Evolutionary conservation across 805 yeast species (phyloP).

Genomic region (Scheffersomyces coipomensis): DNA sequence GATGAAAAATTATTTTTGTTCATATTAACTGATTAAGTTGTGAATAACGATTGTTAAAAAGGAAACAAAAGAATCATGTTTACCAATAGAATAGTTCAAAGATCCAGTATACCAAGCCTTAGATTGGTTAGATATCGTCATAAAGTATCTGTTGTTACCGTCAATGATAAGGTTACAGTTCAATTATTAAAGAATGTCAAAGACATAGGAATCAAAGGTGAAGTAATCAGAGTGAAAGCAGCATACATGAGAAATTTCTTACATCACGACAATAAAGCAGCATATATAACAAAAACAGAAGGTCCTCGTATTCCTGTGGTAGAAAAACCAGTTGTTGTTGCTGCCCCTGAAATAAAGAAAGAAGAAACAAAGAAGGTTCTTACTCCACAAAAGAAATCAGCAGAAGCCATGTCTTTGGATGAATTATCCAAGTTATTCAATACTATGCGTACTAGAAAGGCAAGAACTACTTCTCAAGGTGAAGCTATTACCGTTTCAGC

Average conservation of each 20-base stretch:
- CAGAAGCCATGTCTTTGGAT: constrained; percentile 33
- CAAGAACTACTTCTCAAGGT: neutral
- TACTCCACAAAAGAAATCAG: constrained; percentile 3
- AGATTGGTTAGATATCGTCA: neutral
- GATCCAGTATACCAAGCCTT: neutral
- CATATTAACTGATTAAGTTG: no score
- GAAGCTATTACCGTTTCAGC: neutral
- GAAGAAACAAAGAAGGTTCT: constrained; percentile 7
- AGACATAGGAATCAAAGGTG: constrained; percentile 66
- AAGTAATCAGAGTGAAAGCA: constrained; percentile 72
- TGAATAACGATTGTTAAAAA: no score
- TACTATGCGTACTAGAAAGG: constrained; percentile 18
- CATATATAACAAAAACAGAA: constrained; percentile 47
- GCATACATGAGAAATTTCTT: constrained; percentile 79
- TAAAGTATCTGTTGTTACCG: neutral
- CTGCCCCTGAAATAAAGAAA: constrained; percentile 1
- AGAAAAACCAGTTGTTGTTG: constrained; percentile 8
- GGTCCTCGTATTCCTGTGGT: constrained; percentile 45
- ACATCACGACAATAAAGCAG: constrained; percentile 71
- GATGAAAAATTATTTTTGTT: no score
- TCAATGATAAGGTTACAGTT: constrained; percentile 52
- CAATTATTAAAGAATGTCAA: constrained; percentile 73
- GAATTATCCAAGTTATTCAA: constrained; percentile 37
- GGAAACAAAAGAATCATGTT: no score
- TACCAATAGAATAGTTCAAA: no score